Base-by-base conservation (phyloP, 345 rosid species). In the Citrus cavaleriei region DNA sequence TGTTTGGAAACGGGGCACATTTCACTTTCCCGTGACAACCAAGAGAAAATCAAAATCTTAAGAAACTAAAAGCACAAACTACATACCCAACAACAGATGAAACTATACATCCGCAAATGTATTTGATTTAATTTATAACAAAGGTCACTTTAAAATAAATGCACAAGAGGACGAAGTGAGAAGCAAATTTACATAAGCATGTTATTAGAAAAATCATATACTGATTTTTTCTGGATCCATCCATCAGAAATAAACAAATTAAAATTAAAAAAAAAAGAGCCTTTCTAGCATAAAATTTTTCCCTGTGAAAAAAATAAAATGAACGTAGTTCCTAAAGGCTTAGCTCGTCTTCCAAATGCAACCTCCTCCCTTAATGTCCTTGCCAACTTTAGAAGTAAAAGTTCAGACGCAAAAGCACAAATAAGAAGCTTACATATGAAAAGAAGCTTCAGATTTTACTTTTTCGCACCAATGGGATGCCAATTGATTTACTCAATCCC, bases 401-500 rank as follows among this genome's bases (percentile, higher is more conserved):
- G 75, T 73, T 38, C 84, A 80, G 76, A 70, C 76, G 74, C 77
- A 81, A 67, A 73, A 84, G 68, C 71, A 74, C 80, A 77, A 75
- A 80, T 73, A 74, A 66, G 77, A 84, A 73, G 88, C 89, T 89
- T 89, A 86, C 92, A 75, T 84, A 85, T 80, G 38, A 80, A 82
- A 84, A 85, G 81, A 83, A 84, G 90, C 89, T 88, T 86, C 86
- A 81, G 78, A 85, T 79, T 88, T 85, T 87, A 89, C 85, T 85
- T 89, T 87, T 84, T 78, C 35, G 82, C 88, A 81, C 80, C 90
- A 75, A 86, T 88, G 83, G 86, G 88, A 84, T 81, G 86, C 81
- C 87, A 88, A 90, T 79, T 79, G 82, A 83, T 81, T 67, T 40
- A 83, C 59, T 83, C 83, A 82, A 69, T 76, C 75, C 97, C 93